These are phyloP conservation scores for Gymnopilus junonius DNA, from an alignment of 768 basidiomycete species.

Conservation along the genomic window DNA sequence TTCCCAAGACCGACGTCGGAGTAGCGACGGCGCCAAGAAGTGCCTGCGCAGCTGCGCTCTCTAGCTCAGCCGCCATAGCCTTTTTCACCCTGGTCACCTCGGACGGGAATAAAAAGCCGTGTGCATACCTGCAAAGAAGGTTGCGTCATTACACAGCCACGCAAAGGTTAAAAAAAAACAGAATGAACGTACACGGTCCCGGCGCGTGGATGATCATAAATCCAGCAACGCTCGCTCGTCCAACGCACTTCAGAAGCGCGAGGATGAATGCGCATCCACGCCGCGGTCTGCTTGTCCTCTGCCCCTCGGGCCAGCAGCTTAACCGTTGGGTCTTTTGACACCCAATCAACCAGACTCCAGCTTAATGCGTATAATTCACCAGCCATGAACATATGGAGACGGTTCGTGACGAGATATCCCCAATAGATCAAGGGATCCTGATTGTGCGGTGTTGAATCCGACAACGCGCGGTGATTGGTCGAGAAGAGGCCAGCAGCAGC, in stretches of 20 bases:
- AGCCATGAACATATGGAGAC: constrained; percentile 91
- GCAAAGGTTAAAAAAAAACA: constrained; percentile 3
- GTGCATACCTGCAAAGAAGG: constrained; percentile 69
- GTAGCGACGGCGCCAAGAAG: constrained; percentile 29
- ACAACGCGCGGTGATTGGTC: constrained; percentile 11
- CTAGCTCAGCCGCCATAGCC: constrained; percentile 56
- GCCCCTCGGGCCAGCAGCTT: constrained; percentile 74
- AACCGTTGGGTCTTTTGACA: constrained; percentile 74
- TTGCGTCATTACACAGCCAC: constrained; percentile 5
- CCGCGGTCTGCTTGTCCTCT: constrained; percentile 93
- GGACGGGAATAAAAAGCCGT: constrained; percentile 94
- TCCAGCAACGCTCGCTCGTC: constrained; percentile 94
- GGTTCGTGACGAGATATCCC: constrained; percentile 90
- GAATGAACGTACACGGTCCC: constrained; percentile 78
- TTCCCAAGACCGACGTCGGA: constrained; percentile 26
- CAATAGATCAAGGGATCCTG: constrained; percentile 82
- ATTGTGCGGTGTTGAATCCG: constrained; percentile 13
- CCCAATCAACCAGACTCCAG: constrained; percentile 87
- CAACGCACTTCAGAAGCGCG: constrained; percentile 80
- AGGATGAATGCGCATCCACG: constrained; percentile 91
- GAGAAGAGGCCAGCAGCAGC: not conserved
- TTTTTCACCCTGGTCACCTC: constrained; percentile 73
- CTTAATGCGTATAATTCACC: constrained; percentile 93
- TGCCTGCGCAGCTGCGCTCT: constrained; percentile 44
- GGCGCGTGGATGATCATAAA: constrained; percentile 96